phyloP scores from a whole-genome alignment of 169 alveolate genomes.

The Eimeria nieschulzi region DNA sequence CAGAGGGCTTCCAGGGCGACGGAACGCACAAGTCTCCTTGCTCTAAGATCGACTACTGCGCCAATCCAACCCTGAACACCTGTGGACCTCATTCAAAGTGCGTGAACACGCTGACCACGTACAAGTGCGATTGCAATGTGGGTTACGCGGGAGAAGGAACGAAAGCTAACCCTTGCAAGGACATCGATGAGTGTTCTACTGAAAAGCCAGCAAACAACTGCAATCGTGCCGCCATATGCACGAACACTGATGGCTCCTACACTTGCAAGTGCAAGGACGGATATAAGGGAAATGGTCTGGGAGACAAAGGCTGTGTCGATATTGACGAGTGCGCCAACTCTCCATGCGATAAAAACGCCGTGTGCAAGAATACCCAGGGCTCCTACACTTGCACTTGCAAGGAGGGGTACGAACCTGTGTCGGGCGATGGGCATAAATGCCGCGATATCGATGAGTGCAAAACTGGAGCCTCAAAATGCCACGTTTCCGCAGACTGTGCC shows the following conservation, averaged over 20 bases:
- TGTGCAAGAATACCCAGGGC: slow-evolving; percentile 80
- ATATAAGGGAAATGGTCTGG: slow-evolving; percentile 70
- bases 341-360: slow-evolving; percentile 74
- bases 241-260: slow-evolving; percentile 79
- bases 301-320: slow-evolving; percentile 70
- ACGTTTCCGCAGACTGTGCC: slow-evolving; percentile 72
- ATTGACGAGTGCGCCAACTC: slow-evolving; percentile 76
- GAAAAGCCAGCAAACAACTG: slow-evolving; percentile 76
- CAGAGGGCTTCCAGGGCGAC: slow-evolving; percentile 70
- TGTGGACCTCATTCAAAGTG: slow-evolving; percentile 61
- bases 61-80: slow-evolving; percentile 38
- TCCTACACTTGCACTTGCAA: slow-evolving; percentile 76
- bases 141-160: slow-evolving; percentile 66
- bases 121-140: slow-evolving; percentile 61
- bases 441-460: slow-evolving; percentile 79
- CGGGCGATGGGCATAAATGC: slow-evolving; percentile 70
- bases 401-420: slow-evolving; percentile 65
- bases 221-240: slow-evolving; percentile 76
- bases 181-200: slow-evolving; percentile 79
- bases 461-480: slow-evolving; percentile 72
- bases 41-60: slow-evolving; percentile 68
- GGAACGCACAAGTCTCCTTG: slow-evolving; percentile 63
- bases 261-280: slow-evolving; percentile 78
- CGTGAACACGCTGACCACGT: slow-evolving; percentile 23
- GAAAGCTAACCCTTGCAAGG: slow-evolving; percentile 72